These are phyloP conservation scores for Micractinium conductrix DNA, from an alignment of 139 green algal genomes.

Conservation along the genomic window DNA sequence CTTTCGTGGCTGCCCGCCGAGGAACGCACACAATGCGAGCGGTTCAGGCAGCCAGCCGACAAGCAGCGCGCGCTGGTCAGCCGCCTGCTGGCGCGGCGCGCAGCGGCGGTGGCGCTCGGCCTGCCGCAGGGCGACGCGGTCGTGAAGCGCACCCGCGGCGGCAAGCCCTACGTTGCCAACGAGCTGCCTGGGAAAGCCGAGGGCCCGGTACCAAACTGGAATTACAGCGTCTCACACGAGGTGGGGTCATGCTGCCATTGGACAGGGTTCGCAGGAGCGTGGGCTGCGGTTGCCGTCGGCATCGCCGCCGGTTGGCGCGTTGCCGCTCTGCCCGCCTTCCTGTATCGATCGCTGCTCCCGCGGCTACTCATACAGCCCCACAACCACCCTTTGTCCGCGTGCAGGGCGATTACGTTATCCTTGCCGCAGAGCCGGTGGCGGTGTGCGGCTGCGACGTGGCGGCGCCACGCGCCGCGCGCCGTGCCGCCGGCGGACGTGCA, in stretches of 20 bases:
- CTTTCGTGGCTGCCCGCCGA: slow-evolving; percentile 38
- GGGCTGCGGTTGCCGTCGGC: neutral
- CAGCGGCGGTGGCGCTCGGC: slow-evolving; percentile 23
- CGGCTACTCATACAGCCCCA: neutral
- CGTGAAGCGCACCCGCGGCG: slow-evolving; percentile 65
- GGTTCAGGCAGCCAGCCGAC: slow-evolving; percentile 49
- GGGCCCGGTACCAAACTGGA: slow-evolving; percentile 75
- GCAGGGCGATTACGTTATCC: slow-evolving; percentile 79
- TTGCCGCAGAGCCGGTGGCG: slow-evolving; percentile 74
- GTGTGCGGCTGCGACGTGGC: slow-evolving; percentile 84
- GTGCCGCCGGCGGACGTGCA: neutral
- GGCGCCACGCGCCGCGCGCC: slow-evolving; percentile 60
- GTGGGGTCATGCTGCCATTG: slow-evolving; percentile 15
- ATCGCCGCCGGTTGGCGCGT: neutral
- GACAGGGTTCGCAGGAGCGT: neutral
- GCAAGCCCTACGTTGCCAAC: slow-evolving; percentile 70
- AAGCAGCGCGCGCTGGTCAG: slow-evolving; percentile 63
- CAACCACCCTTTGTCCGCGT: neutral
- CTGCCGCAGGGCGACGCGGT: slow-evolving; percentile 45
- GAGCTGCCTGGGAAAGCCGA: neutral
- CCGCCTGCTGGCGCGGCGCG: slow-evolving; percentile 57
- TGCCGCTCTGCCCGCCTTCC: no score
- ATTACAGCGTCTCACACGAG: slow-evolving; percentile 91
- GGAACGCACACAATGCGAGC: slow-evolving; percentile 16
- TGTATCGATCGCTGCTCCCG: no score